A percentile compares a stretch with the other conserved stretches of the same genome.
phyloP scores from a whole-genome alignment of 2,329 filamentous ascomycete genomes.

The Orbilia quercus region DNA sequence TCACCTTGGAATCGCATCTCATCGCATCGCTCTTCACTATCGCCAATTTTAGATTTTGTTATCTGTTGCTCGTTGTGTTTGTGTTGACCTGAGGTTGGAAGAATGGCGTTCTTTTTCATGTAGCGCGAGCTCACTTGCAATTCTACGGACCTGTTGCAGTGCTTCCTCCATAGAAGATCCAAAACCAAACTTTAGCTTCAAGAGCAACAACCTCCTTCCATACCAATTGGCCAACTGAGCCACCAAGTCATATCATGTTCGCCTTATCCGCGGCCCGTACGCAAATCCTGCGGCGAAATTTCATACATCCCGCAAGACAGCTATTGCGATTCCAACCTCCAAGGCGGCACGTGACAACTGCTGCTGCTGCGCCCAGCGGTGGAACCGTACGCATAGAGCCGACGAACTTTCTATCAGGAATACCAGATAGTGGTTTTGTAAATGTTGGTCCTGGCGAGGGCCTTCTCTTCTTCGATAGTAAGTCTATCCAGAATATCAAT shows the following conservation, averaged over 20 bases:
- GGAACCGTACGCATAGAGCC: constrained; percentile 23
- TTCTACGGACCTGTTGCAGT: background rate
- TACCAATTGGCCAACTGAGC: constrained; percentile 19
- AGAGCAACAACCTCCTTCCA: background rate
- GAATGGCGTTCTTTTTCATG: background rate
- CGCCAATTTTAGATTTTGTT: background rate
- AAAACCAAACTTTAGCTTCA: too few species aligned
- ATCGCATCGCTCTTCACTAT: background rate
- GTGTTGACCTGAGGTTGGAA: background rate
- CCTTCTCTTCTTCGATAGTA: constrained; percentile 90
- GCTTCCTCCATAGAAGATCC: too few species aligned
- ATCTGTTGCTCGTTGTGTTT: background rate
- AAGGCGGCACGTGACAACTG: constrained; percentile 29
- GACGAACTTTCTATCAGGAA: constrained; percentile 24
- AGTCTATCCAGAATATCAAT: constrained; percentile 60
- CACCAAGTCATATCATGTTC: constrained; percentile 23
- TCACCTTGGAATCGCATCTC: background rate
- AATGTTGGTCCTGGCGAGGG: constrained; percentile 79
- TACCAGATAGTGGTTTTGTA: constrained; percentile 79
- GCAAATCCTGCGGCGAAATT: constrained; percentile 34
- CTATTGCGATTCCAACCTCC: constrained; percentile 35
- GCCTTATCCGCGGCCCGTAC: constrained; percentile 21
- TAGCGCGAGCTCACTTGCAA: background rate
- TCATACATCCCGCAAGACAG: constrained; percentile 21
- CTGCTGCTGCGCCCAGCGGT: constrained; percentile 10